phyloP scores from a whole-genome alignment of 129 eudicot genomes.

The Gnaphalium uliginosum region DNA sequence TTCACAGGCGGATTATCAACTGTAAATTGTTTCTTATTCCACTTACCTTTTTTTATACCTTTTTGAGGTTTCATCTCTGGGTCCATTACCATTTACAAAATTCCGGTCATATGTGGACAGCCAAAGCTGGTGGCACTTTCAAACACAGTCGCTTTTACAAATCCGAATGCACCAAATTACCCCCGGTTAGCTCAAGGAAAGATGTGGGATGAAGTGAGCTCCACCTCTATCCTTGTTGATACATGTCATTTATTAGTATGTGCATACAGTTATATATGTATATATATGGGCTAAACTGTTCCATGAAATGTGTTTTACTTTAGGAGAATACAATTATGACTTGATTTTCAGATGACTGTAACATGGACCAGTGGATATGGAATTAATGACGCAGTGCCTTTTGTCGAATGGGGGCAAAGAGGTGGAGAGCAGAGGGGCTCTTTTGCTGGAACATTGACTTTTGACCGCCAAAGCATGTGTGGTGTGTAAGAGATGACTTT shows the following conservation, averaged over 20 bases:
- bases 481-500: slow-evolving; percentile 44
- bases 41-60: not conserved
- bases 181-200: slow-evolving; percentile 97
- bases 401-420: slow-evolving; percentile 69
- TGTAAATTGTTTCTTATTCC: slow-evolving; percentile 38
- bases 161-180: slow-evolving; percentile 92
- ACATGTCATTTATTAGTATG: not conserved
- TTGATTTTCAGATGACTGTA: slow-evolving; percentile 63
- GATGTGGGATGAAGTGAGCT: slow-evolving; percentile 89
- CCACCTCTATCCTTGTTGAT: not conserved
- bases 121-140: slow-evolving; percentile 85
- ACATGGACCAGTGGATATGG: slow-evolving; percentile 95
- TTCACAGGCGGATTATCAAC: slow-evolving; percentile 83
- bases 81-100: slow-evolving; percentile 13
- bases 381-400: slow-evolving; percentile 56
- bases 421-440: slow-evolving; percentile 48
- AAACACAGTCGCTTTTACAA: slow-evolving; percentile 64
- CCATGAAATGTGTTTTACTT: not conserved
- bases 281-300: not conserved
- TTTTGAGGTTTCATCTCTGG: slow-evolving; percentile 5
- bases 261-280: slow-evolving; percentile 4
- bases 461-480: slow-evolving; percentile 68
- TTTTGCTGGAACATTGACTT: slow-evolving; percentile 66
- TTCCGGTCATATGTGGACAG: slow-evolving; percentile 44
- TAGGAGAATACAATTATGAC: slow-evolving; percentile 3